Base-by-base conservation (phyloP, 805 yeast species). In the Saccharomycopsis sp. region DNA sequence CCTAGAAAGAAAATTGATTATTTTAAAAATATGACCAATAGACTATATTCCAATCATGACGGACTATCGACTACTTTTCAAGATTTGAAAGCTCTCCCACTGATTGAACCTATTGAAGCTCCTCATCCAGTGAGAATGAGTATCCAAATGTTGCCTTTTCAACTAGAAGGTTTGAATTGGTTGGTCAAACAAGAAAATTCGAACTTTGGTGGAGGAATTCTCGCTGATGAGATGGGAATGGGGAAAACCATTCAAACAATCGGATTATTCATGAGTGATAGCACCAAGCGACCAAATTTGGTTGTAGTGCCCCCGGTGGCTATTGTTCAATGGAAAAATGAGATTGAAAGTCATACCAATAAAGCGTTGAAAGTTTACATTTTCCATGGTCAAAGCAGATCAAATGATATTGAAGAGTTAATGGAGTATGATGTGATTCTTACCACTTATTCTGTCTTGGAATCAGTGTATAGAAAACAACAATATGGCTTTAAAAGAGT, bases 201-300 rank as follows among this genome's bases (percentile, higher is more conserved):
- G 19, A 70, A 67, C 32, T 89, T 81, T 58, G 67, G 72, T 13
- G 98, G 98, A 20, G 98, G 97, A 13, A 79, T 92, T 8, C 64
- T 92, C 35, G 97, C 98, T 4, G 99, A 92, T 64, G 99, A 92
- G 60, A 92, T 92, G 99, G 99, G 99, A 28, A 89, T 92, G 97
- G 99, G 99, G 48, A 92, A 92, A 53, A 92, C 99, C 1, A 88
- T 92, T 37, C 98, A 92, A 61, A 89, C 95, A 29, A 89, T 92
- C 46, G 92, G 94, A 0, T 61, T 92, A 34, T 73, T 92, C 54
- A 74, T 88, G 76, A 59, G 68, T 35, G 94, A 86, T 57, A 55
- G 68, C 37, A 52, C 63, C 0, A 78, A 76, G 49, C 63, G 74
- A 9, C 96, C 96, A 8, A 84, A 79, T 49, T 62, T 92, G 46